Base-by-base conservation (phyloP, 2,329 filamentous ascomycete species). In the Fusarium beomiforme region DNA sequence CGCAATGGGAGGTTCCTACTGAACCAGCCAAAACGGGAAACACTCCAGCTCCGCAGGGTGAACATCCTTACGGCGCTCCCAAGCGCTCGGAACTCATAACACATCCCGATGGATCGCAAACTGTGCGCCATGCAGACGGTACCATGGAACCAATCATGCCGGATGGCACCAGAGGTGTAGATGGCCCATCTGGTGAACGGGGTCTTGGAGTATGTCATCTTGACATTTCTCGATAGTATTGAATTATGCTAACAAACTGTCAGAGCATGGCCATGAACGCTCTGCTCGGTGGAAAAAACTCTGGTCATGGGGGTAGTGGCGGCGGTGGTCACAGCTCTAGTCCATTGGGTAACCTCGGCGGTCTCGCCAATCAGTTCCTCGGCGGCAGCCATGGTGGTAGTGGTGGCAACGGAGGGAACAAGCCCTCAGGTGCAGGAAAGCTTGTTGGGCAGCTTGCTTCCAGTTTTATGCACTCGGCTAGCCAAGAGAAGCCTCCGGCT, bases 1-100 rank as follows among this genome's bases (percentile, higher is more conserved):
- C 91, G 69, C 91, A 93, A 80, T 93, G 91, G 91, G 91, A 93
- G n/a, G 86, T 87, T 34, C 91, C 91, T 34, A 92, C 89, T 17
- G 84, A 89, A 64, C 85, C 90, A 53, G 90, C 88, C 11, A 89
- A 88, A 46, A 86, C 87, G 24, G 88, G 89, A 68, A 89, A 83
- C 76, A 90, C 88, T 39, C 90, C 88, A 47, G 86, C 83, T 67
- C 85, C 85, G 62, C 83, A 79, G 57, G 75, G 79, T 66, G 88
- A 91, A 23, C 90, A 92, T 74, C 90, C 90, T 8, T 92, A 91
- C 79, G 88, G 89, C 64, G 82, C 84, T 16, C 88, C 88, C 60
- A 83, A 86, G 55, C 81, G 81, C 44, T 81, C 83, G 57, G 83
- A 89, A 78, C 81, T 90, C 71, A 90, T 90, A 78, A 89, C 87